These are phyloP conservation scores for Xanthoparmelia taractica DNA, from an alignment of 495 filamentous ascomycete species.

Conservation along the genomic window DNA sequence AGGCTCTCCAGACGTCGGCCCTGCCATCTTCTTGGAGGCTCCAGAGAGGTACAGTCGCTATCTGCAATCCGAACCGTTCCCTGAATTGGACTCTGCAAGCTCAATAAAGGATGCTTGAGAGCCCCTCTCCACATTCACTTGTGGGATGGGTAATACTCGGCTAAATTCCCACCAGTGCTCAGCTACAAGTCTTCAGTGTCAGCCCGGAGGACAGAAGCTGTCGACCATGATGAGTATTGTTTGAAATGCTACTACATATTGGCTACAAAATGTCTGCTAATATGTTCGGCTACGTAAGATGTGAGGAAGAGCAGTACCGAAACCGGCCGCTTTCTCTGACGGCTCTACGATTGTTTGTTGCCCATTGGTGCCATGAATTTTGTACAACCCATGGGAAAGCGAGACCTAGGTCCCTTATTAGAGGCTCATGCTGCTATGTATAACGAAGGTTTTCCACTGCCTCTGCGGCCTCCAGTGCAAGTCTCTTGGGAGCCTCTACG, in stretches of 20 bases:
- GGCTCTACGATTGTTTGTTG: not conserved
- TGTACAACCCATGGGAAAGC: too few species aligned
- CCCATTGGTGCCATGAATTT: not conserved
- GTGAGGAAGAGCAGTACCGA: not conserved
- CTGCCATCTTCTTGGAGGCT: not conserved
- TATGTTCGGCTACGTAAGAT: too few species aligned
- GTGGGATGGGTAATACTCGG: conserved; percentile 2
- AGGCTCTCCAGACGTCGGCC: not conserved
- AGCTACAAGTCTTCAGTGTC: not conserved
- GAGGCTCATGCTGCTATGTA: too few species aligned
- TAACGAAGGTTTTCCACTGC: not conserved
- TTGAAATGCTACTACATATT: not conserved
- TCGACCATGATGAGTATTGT: not conserved
- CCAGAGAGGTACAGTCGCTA: not conserved
- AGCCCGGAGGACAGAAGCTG: not conserved
- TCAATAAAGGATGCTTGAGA: not conserved
- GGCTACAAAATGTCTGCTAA: not conserved
- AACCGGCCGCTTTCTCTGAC: not conserved
- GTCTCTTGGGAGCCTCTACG: conserved; percentile 27
- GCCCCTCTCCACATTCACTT: not conserved
- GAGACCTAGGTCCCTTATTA: too few species aligned
- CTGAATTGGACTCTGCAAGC: too few species aligned
- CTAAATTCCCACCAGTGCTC: not conserved
- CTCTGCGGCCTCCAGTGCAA: conserved; percentile 27
- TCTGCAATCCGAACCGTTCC: not conserved